Evolutionary conservation across 2,329 filamentous ascomycete species (phyloP), one percentile per base, ranked within the genome.

Genomic region (Zarea fungicola): DNA sequence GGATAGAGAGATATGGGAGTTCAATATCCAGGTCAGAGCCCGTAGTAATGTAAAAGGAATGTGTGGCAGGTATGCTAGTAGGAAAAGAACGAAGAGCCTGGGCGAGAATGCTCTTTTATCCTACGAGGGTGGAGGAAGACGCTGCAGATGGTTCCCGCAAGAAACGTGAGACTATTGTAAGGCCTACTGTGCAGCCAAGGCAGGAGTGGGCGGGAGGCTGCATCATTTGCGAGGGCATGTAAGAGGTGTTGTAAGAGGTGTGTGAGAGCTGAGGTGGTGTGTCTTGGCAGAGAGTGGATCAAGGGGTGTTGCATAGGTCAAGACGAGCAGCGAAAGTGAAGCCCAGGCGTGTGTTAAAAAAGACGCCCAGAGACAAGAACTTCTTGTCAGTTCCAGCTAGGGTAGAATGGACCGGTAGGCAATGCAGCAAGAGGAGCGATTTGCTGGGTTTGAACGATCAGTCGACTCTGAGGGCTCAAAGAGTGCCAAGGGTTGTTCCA

Each of bases 321-420:
- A 46, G 43, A 39, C 23, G 36, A 42, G 23, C 18, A 7, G 14
- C 23, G 14, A 48, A 32, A 22, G n/a, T 36, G 31, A 29, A 45
- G 16, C 14, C 9, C 18, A 13, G 16, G 5, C n/a, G 40, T 25
- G 39, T 48, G 46, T 42, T 41, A 51, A 59, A n/a, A n/a, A 60
- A 63, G 60, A 58, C 52, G 56, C 60, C 58, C 60, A 65, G 66
- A 70, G 62, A 68, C 60, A 67, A 54, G 52, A 50, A 48, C 42
- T 50, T 56, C 52, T 56, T 22, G 35, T 45, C 37, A 35, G 34
- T 37, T 35, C 43, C 42, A 45, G 21, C 57, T 58, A 60, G 58
- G 57, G 63, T 63, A 64, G 64, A 64, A 65, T 63, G 61, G 52
- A 56, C 52, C 51, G n/a, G n/a, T n/a, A 56, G 57, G 50, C 54